Evolutionary conservation across 2,329 filamentous ascomycete genomes (phyloP), one percentile per base, ranked within the genome.

Genomic region (Dendryphion nanum): DNA sequence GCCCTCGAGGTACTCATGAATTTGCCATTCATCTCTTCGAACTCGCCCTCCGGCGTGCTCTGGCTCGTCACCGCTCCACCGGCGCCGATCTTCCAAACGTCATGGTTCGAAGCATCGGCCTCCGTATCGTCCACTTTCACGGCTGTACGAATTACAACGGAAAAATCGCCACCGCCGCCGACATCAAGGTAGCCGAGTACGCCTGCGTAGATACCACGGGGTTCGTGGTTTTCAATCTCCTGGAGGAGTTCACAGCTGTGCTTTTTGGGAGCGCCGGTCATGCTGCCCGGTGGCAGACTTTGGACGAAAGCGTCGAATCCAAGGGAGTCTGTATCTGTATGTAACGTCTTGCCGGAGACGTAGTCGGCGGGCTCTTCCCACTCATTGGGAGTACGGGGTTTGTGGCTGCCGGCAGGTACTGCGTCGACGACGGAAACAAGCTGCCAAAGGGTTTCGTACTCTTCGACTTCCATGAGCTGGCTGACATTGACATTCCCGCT

Each of bases 181-280:
- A 89, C 83, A 53, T 95, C 90, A 62, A 95, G 78, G 66, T 95
- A 97, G 0, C 91, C 91, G 34, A 96, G 77, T 2, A 94, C 86
- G 15, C 93, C 89, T 5, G 88, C 88, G 67, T 96, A 96, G 35
- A 96, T 67, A 20, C 88, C 83, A 35, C 91, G 74, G 51, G 82
- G 77, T 40, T 70, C 67, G 4, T 72, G 61, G 14, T 66, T 68
- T 65, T 95, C 90, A 29, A 95, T 75, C 3, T 74, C 68, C 42
- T 76, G 74, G 15, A 97, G 72, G 32, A 96, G 77, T 70, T 95
- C 84, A 63, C 91, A 96, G 47, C 86, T 91, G 33, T 91, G 79
- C 67, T 91, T 90, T 73, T 97, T 97, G 0, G 91, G 93, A 1
- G 91, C 91, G 5, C 93, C 93, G 2, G 91, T 97, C 93, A 97